These are phyloP conservation scores for Termitomyces sp. DNA, from an alignment of 768 basidiomycete genomes.

Conservation along the genomic window DNA sequence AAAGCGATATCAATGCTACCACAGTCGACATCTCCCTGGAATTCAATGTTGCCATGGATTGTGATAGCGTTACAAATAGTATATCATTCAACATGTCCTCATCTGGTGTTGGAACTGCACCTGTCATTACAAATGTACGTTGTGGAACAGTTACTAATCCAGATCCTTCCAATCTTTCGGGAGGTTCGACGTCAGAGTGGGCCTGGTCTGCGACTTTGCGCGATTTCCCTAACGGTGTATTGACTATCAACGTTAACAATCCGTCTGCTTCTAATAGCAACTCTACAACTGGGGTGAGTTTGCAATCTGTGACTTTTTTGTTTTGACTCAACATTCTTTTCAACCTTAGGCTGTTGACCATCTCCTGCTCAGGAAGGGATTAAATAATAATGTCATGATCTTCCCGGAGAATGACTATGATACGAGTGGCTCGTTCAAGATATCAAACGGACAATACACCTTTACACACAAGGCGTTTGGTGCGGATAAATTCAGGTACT, in stretches of 20 bases:
- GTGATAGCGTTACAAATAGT: conserved; percentile 56
- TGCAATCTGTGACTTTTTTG: background rate
- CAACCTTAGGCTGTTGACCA: conserved; percentile 57
- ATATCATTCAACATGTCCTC: conserved; percentile 67
- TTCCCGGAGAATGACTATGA: conserved; percentile 83
- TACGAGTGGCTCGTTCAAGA: conserved; percentile 44
- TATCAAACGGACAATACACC: conserved; percentile 58
- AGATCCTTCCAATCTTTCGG: conserved; percentile 44
- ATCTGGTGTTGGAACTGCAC: conserved; percentile 53
- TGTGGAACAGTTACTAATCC: conserved; percentile 49
- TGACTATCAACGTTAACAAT: conserved; percentile 65
- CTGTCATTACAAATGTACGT: conserved; percentile 42
- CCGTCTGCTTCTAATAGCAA: conserved; percentile 38
- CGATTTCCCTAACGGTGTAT: conserved; percentile 78
- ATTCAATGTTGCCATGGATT: conserved; percentile 76
- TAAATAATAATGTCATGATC: conserved; percentile 73
- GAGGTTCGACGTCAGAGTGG: conserved; percentile 55
- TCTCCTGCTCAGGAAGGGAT: conserved; percentile 77
- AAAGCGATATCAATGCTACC: conserved; percentile 43
- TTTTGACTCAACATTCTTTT: conserved; percentile 5
- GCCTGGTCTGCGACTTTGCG: conserved; percentile 70
- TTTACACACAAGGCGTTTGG: conserved; percentile 83
- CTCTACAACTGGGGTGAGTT: conserved; percentile 51
- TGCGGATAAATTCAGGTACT: conserved; percentile 84
- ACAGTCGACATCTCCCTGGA: conserved; percentile 69